Percentiles rank a stretch among this genome's conserved stretches.
Conservation (phyloP, 257 asterid genomes). For the Hygrophila difformis region DNA sequence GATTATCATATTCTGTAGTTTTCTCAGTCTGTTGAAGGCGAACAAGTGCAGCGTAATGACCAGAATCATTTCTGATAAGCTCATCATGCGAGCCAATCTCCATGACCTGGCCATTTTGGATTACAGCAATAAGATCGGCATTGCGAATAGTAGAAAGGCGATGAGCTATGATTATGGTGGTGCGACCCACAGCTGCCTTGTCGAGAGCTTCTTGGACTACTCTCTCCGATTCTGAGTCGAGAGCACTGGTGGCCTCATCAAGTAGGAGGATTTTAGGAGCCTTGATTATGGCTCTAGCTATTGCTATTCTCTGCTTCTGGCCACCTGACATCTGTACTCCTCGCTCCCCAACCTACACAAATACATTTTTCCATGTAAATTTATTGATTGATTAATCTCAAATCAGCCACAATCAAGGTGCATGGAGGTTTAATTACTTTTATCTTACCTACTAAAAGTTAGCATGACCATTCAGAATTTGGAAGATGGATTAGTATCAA, state of each 20-base stretch:
- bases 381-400: too few species aligned
- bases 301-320: slow-evolving; percentile 89
- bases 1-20: slow-evolving; percentile 8
- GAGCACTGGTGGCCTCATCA: slow-evolving; percentile 95
- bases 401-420: too few species aligned
- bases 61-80: slow-evolving; percentile 30
- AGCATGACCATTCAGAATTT: too few species aligned
- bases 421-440: too few species aligned
- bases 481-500: too few species aligned
- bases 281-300: slow-evolving; percentile 80
- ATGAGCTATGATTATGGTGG: slow-evolving; percentile 78
- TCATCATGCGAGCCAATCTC: slow-evolving; percentile 66
- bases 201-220: slow-evolving; percentile 83
- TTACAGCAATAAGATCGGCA: slow-evolving; percentile 70
- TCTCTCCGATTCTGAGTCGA: slow-evolving; percentile 79
- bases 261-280: slow-evolving; percentile 79
- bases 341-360: slow-evolving; percentile 79
- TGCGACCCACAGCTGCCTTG: slow-evolving; percentile 74
- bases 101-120: slow-evolving; percentile 53
- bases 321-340: slow-evolving; percentile 98
- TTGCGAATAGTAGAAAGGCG: slow-evolving; percentile 88
- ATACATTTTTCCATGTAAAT: background rate
- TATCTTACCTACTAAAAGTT: too few species aligned
- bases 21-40: slow-evolving; percentile 58
- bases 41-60: slow-evolving; percentile 55